Evolutionary conservation across 2,329 filamentous ascomycete genomes (phyloP).

Genomic region (Fusarium foetens): DNA sequence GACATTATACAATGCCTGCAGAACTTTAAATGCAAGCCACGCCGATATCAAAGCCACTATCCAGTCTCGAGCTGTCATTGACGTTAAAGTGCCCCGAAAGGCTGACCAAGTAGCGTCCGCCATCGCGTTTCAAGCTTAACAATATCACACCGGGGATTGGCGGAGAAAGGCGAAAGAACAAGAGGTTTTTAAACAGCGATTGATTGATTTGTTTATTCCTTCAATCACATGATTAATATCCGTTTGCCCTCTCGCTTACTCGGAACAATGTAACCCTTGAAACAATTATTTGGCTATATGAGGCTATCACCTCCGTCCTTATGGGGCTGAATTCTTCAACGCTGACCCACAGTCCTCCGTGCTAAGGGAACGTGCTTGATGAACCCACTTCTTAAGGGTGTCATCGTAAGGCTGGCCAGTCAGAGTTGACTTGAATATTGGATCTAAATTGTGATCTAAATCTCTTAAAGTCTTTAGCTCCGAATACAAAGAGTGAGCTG

Average conservation of each 20-base stretch:
- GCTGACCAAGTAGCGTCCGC: not conserved
- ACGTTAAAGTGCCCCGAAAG: not conserved
- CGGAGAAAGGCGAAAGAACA: not conserved
- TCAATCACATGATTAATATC: not conserved
- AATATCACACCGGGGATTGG: not conserved
- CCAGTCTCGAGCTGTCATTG: not conserved
- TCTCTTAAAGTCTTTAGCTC: not conserved
- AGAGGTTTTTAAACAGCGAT: not conserved
- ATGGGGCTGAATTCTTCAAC: not conserved
- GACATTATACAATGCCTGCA: slow-evolving; percentile 17
- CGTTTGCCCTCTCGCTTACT: not conserved
- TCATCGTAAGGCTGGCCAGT: not conserved
- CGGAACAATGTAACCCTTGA: not conserved
- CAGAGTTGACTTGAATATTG: not conserved
- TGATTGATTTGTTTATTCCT: not conserved
- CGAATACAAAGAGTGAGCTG: not conserved
- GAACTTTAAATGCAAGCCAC: not conserved
- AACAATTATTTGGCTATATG: not conserved
- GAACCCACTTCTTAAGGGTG: rapidly evolving
- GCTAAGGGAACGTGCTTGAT: not conserved
- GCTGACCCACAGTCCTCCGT: not conserved
- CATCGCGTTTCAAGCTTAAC: not conserved
- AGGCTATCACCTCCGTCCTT: not conserved
- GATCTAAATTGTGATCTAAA: not conserved
- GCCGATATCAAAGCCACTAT: rapidly evolving